phyloP scores from a whole-genome alignment of 352 stramenopile genomes.

The Phytophthora melonis region DNA sequence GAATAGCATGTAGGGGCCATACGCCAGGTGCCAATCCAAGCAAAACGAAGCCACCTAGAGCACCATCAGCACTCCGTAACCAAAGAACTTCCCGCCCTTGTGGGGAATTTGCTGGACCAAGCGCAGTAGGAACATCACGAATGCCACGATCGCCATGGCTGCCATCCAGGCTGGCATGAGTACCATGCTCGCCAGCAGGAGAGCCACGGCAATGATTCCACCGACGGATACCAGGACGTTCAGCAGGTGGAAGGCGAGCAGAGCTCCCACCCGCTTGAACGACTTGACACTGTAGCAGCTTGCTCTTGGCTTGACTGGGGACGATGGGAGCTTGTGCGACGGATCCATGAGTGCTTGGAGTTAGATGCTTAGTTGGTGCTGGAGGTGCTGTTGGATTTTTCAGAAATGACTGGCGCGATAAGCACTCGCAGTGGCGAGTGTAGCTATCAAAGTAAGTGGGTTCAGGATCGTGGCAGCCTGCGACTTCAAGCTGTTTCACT shows the following conservation, averaged over 20 bases:
- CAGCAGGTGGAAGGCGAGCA: slow-evolving; percentile 27
- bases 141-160: not conserved
- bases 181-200: slow-evolving; percentile 20
- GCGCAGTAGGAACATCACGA: not conserved
- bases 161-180: slow-evolving; percentile 24
- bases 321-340: not conserved
- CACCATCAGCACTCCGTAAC: slow-evolving; percentile 4
- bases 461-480: not conserved
- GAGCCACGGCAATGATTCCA: slow-evolving; percentile 10
- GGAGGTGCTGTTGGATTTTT: not conserved
- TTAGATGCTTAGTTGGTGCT: no score
- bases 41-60: slow-evolving; percentile 18
- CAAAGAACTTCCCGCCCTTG: slow-evolving; percentile 12
- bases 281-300: slow-evolving; percentile 3
- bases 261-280: not conserved
- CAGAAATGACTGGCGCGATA: not conserved
- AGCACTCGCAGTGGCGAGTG: not conserved
- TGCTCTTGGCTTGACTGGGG: not conserved
- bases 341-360: no score
- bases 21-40: slow-evolving; percentile 7
- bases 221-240: slow-evolving; percentile 18
- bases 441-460: slow-evolving; percentile 18
- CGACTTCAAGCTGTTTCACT: no score
- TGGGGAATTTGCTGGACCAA: not conserved
- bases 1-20: slow-evolving; percentile 11